Conservation (phyloP, 2,329 filamentous ascomycete genomes). For the Colletotrichum caudatum region DNA sequence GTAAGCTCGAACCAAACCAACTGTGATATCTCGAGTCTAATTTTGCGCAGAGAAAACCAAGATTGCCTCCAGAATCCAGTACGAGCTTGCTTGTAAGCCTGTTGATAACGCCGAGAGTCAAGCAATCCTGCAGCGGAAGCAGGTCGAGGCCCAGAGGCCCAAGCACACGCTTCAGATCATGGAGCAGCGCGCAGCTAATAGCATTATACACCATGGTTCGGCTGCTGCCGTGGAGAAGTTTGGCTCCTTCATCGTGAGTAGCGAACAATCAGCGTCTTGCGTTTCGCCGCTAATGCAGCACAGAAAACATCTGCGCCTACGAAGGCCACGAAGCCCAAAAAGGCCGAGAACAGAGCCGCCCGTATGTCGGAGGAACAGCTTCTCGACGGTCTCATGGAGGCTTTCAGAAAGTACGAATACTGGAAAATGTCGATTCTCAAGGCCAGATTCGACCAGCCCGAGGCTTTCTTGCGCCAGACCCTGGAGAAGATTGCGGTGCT, state of each 20-base stretch:
- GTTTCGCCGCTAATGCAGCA: slow-evolving; percentile 23
- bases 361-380: slow-evolving; percentile 92
- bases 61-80: slow-evolving; percentile 77
- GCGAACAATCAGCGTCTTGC: slow-evolving; percentile 16
- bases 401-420: slow-evolving; percentile 88
- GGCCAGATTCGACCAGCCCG: slow-evolving; percentile 80
- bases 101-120: slow-evolving; percentile 55
- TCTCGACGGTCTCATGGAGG: slow-evolving; percentile 84
- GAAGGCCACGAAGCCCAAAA: slow-evolving; percentile 67
- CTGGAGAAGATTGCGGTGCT: slow-evolving; percentile 86
- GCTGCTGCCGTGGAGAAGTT: slow-evolving; percentile 62
- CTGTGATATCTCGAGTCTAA: neutral
- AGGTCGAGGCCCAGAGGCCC: slow-evolving; percentile 60
- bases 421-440: slow-evolving; percentile 64
- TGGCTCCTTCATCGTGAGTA: slow-evolving; percentile 69
- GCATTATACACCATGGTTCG: slow-evolving; percentile 70
- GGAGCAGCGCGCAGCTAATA: slow-evolving; percentile 62
- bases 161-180: slow-evolving; percentile 64
- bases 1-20: slow-evolving; percentile 57
- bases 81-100: slow-evolving; percentile 72
- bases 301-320: slow-evolving; percentile 63
- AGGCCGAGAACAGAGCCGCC: slow-evolving; percentile 84
- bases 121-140: slow-evolving; percentile 51
- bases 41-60: slow-evolving; percentile 77
- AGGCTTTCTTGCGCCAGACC: slow-evolving; percentile 89